Percentiles rank a stretch among this genome's conserved stretches.
Conservation (phyloP, 2,329 filamentous ascomycete genomes). For the Trichoderma sp. region DNA sequence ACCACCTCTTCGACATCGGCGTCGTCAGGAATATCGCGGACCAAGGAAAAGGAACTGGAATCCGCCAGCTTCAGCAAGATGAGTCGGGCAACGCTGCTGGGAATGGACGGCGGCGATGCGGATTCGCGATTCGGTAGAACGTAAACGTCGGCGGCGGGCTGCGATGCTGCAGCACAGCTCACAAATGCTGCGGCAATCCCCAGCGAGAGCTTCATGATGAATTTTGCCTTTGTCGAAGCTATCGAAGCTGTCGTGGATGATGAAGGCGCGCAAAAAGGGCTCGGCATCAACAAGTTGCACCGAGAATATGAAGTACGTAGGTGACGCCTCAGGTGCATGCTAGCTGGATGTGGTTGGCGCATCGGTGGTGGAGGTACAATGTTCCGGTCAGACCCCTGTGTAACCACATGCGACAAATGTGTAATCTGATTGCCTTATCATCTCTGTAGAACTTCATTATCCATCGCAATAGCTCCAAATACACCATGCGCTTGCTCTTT, state of each 20-base stretch:
- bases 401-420: constrained; percentile 7
- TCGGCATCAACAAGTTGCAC: constrained; percentile 35
- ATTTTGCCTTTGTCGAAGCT: constrained; percentile 35
- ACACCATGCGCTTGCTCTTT: not conserved
- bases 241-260: constrained; percentile 36
- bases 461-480: not conserved
- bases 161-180: constrained; percentile 42
- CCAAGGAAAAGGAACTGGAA: constrained; percentile 49
- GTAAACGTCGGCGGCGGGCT: constrained; percentile 54
- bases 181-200: constrained; percentile 43
- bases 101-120: constrained; percentile 43
- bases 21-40: constrained; percentile 47
- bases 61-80: constrained; percentile 60
- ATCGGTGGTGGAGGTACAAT: constrained; percentile 33
- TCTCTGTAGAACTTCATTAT: constrained; percentile 8
- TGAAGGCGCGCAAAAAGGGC: constrained; percentile 26
- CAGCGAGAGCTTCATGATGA: constrained; percentile 47
- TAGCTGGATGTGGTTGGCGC: constrained; percentile 26
- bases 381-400: constrained; percentile 32
- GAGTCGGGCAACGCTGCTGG: constrained; percentile 57
- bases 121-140: constrained; percentile 44
- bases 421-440: constrained; percentile 11
- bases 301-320: constrained; percentile 14
- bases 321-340: constrained; percentile 11
- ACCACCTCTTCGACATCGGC: constrained; percentile 51